Base-by-base conservation (phyloP, 208 protist genomes). In the Leishmania martiniquensis region DNA sequence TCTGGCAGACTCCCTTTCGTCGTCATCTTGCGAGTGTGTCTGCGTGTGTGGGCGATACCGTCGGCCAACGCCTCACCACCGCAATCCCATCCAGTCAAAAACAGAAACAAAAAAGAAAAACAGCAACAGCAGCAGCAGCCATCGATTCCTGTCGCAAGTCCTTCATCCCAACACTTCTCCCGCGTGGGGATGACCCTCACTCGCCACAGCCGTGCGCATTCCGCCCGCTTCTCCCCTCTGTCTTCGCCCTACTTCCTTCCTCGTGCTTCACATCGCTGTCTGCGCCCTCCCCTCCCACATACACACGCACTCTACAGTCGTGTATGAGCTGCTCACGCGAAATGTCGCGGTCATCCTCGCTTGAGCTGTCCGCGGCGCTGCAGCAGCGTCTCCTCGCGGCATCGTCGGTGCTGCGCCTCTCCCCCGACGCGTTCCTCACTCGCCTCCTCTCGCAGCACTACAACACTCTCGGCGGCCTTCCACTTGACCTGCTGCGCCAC, bases 401-500 rank as follows among this genome's bases (percentile, higher is more conserved):
- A 29, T 84, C 87, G 13, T 69, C 75, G 4, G 69, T 84, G 47
- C 78, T 88, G 32, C 87, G 81, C 70, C 10, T 83, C 13, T 73
- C 81, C 7, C 81, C 81, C 4, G 82, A 87, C 49, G 69, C 54
- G 47, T 79, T 91, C 4, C 59, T 91, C 10, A 15, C 15, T 4
- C 76, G 72, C 25, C 71, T 91, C 15, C 87, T 91, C n/a, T 73
- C 68, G 29, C 57, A 76, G 76, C 80, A 77, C 71, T 81, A 82
- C 87, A 82, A 80, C 79, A 78, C 81, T 25, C 72, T 91, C n/a
- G 80, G 80, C 32, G 87, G 87, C 2, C 82, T 91, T 1, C 87
- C 87, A 32, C 42, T 67, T 2, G 74, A 85, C 37, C 60, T 91
- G 12, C 78, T 91, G 5, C 62, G 82, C 22, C 78, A 81, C 77